Conservation (phyloP, 257 asterid species). For the Nicotiana obtusifolia region DNA sequence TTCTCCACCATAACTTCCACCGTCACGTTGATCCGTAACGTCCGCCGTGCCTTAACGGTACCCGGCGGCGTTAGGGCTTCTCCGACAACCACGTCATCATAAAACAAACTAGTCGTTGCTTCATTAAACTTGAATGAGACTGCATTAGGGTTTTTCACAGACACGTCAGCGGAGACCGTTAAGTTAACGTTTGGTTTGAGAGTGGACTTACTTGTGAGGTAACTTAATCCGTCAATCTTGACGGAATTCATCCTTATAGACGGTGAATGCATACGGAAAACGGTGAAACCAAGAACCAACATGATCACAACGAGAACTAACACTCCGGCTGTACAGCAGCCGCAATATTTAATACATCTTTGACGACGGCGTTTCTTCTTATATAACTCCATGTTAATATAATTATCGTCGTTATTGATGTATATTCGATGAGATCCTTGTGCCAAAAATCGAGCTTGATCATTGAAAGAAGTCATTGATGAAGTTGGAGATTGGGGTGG, state of each 20-base stretch:
- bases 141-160: conserved; percentile 37
- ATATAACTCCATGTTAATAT: conserved; percentile 15
- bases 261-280: conserved; percentile 37
- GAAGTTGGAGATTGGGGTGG: conserved; percentile 9
- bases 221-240: conserved; percentile 22
- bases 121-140: conserved; percentile 33
- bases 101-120: conserved; percentile 24
- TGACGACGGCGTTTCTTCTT: conserved; percentile 7
- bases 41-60: conserved; percentile 27
- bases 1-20: conserved; percentile 31
- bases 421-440: conserved; percentile 15
- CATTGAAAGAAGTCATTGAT: conserved; percentile 5
- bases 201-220: background rate
- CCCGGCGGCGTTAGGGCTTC: conserved; percentile 27
- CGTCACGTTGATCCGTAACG: conserved; percentile 14
- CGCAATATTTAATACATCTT: conserved; percentile 38
- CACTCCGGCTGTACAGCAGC: conserved; percentile 32
- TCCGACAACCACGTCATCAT: conserved; percentile 29
- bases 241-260: conserved; percentile 23
- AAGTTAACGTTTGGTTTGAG: conserved; percentile 23
- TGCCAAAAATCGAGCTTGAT: conserved; percentile 34
- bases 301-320: conserved; percentile 19
- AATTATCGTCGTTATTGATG: conserved; percentile 12
- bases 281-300: conserved; percentile 35
- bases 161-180: conserved; percentile 24